phyloP scores from a whole-genome alignment of 768 basidiomycete genomes.

The Suillus subluteus region DNA sequence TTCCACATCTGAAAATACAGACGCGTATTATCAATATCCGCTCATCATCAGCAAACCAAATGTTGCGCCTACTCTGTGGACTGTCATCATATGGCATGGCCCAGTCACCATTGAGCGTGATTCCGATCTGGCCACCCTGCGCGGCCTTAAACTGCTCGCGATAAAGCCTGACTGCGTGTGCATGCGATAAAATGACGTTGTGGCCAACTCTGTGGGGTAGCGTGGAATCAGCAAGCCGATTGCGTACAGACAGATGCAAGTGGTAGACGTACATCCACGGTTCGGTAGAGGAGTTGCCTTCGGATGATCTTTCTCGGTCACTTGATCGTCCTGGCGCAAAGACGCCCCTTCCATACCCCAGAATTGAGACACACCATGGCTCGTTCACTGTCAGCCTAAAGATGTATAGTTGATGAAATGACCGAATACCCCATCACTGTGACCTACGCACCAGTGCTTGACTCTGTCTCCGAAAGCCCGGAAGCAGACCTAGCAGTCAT shows the following conservation, averaged over 20 bases:
- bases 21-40: slow-evolving; percentile 7
- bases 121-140: slow-evolving; percentile 74
- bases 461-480: slow-evolving; percentile 76
- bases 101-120: slow-evolving; percentile 81
- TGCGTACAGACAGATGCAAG: neutral
- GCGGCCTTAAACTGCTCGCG: slow-evolving; percentile 63
- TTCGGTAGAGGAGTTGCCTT: slow-evolving; percentile 67
- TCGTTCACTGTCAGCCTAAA: slow-evolving; percentile 75
- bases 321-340: slow-evolving; percentile 75
- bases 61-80: slow-evolving; percentile 57
- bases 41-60: neutral
- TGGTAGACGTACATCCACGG: slow-evolving; percentile 63
- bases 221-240: slow-evolving; percentile 1
- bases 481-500: slow-evolving; percentile 60
- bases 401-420: slow-evolving; percentile 24
- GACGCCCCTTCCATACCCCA: slow-evolving; percentile 72
- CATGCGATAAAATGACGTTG: slow-evolving; percentile 70
- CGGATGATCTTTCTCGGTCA: slow-evolving; percentile 59
- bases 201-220: slow-evolving; percentile 60
- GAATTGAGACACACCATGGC: slow-evolving; percentile 70
- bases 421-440: slow-evolving; percentile 14
- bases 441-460: slow-evolving; percentile 61
- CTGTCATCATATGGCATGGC: slow-evolving; percentile 71
- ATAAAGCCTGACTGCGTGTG: slow-evolving; percentile 66
- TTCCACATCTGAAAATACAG: slow-evolving; percentile 51